Conservation (phyloP, 306 rosid species). For the Quillaja saponaria region DNA sequence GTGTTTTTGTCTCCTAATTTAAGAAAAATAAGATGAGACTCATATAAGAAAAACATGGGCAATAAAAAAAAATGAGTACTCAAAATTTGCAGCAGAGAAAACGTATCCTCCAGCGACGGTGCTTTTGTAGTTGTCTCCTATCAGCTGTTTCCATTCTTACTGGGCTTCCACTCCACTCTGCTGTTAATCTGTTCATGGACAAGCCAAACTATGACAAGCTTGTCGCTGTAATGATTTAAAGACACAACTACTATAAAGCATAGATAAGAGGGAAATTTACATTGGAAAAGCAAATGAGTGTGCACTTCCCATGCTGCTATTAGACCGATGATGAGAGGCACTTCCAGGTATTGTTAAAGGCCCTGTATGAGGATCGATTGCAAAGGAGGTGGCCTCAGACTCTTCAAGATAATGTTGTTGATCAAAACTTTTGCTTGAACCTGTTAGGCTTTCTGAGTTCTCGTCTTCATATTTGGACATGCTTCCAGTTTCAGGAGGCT, state of each 20-base stretch:
- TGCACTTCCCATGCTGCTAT: conserved; percentile 66
- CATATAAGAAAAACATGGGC: neutral
- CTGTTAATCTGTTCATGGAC: conserved; percentile 49
- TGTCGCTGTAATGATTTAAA: neutral
- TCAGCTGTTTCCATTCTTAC: conserved; percentile 65
- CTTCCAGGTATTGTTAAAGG: conserved; percentile 31
- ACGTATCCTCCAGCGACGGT: conserved; percentile 32
- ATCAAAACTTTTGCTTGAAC: conserved; percentile 17
- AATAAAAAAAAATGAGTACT: neutral
- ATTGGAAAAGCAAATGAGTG: conserved; percentile 76
- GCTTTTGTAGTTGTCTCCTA: conserved; percentile 29
- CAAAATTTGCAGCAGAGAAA: conserved; percentile 52
- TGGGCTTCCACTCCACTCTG: conserved; percentile 87
- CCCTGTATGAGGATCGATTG: conserved; percentile 10
- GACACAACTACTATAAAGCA: conserved; percentile 1
- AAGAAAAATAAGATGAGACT: neutral
- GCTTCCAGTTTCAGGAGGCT: conserved; percentile 24
- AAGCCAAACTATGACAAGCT: conserved; percentile 10
- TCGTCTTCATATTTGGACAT: conserved; percentile 25
- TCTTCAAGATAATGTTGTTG: conserved; percentile 31
- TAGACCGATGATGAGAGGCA: conserved; percentile 47
- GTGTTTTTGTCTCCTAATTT: too few relatives aligned
- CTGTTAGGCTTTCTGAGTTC: conserved; percentile 27
- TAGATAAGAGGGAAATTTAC: conserved; percentile 38
- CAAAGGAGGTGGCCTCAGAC: conserved; percentile 12